A percentile compares a stretch with the other conserved stretches of the same genome.
These are phyloP conservation scores for Bipolaris cookei DNA, from an alignment of 2,329 filamentous ascomycete species.

Conservation along the genomic window DNA sequence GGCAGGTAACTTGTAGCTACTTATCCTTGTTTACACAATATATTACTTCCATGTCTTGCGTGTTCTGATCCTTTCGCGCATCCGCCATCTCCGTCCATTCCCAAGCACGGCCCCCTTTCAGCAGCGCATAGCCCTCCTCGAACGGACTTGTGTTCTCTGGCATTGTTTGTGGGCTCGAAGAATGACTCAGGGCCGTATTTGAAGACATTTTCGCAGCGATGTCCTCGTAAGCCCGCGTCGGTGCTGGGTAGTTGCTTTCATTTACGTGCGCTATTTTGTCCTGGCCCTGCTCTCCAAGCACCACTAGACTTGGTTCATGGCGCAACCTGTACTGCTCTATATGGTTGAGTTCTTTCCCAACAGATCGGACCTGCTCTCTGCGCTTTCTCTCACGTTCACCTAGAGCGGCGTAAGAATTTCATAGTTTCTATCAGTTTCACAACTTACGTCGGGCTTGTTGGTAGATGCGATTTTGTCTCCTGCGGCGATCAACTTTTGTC, in stretches of 20 bases:
- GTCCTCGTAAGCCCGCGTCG: not conserved
- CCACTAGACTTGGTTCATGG: not conserved
- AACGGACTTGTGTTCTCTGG: conserved; percentile 1
- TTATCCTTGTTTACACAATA: not conserved
- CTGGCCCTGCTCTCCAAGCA: not conserved
- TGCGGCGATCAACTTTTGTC: not conserved
- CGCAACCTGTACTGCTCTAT: not conserved
- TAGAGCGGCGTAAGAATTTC: not conserved
- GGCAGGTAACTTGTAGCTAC: not conserved
- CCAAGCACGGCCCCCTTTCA: not conserved
- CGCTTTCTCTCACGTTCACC: not conserved
- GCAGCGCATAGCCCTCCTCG: not conserved
- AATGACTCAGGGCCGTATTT: not conserved
- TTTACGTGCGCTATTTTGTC: not conserved
- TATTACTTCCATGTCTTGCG: not conserved
- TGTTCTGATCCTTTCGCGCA: not conserved
- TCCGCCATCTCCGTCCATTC: not conserved
- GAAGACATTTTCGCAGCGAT: not conserved
- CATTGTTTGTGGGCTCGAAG: not conserved
- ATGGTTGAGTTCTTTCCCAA: not conserved
- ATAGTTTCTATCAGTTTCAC: not conserved
- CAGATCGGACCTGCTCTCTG: not conserved
- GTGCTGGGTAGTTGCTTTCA: not conserved
- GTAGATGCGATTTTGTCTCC: not conserved
- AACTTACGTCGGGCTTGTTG: not conserved